Evolutionary conservation across 2,329 filamentous ascomycete genomes (phyloP).

Genomic region (Sclerotinia glacialis): DNA sequence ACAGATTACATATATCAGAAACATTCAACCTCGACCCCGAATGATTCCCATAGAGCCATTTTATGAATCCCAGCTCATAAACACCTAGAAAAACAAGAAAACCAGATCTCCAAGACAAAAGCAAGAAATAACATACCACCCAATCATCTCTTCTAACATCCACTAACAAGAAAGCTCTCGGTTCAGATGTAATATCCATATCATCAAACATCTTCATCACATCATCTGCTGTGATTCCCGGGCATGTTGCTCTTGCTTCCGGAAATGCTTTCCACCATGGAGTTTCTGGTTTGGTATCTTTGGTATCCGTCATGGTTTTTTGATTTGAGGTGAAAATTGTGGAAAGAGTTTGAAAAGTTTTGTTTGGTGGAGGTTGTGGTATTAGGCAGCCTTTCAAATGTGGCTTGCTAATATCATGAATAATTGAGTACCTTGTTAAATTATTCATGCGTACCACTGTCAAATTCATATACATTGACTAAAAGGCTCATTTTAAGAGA

Average conservation of each 20-base stretch:
- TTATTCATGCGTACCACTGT: not conserved
- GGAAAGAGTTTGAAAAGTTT: not conserved
- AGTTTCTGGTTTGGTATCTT: constrained; percentile 13
- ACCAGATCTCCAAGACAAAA: too few species aligned
- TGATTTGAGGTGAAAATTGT: constrained; percentile 5
- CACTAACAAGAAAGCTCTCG: constrained; percentile 47
- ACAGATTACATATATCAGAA: not conserved
- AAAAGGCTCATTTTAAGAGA: not conserved
- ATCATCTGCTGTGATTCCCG: constrained; percentile 43
- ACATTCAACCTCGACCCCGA: not conserved
- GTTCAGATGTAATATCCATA: constrained; percentile 36
- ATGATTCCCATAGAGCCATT: too few species aligned
- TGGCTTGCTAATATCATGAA: not conserved
- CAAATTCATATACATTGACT: not conserved
- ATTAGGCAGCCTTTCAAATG: not conserved
- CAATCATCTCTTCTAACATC: constrained; percentile 55
- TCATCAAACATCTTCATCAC: constrained; percentile 45
- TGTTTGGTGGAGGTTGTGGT: not conserved
- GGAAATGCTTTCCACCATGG: constrained; percentile 42
- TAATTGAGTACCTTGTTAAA: not conserved
- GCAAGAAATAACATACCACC: constrained; percentile 40
- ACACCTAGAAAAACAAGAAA: not conserved
- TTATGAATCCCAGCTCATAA: too few species aligned
- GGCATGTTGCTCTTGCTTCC: constrained; percentile 43
- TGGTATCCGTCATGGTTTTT: constrained; percentile 21